Evolutionary conservation across 768 basidiomycete species (phyloP), one percentile per base, ranked within the genome.

Genomic region (Pulveroboletus frians): DNA sequence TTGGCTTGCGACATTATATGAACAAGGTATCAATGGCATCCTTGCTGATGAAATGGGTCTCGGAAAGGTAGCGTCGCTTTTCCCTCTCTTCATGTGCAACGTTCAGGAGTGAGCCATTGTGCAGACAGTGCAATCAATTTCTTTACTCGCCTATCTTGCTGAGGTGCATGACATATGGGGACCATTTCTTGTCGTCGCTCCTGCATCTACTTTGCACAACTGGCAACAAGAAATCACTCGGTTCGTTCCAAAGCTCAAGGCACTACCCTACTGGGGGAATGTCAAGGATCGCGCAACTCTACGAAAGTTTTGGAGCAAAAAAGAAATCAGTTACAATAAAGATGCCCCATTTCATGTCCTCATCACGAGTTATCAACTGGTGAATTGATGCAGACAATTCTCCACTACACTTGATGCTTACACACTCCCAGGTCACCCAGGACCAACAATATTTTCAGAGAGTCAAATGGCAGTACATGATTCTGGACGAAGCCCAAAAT

Each of bases 391-490:
- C 20, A 14, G 29, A 34, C 15, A 32, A 6, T 8, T 8, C 13
- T 46, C 4, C 13, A 17, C 36, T 4, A 6, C 17, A 35, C 32
- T 18, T 15, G 8, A 44, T 27, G 21, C 47, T 42, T 23, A 68
- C 45, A 20, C 30, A 17, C 29, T 44, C 39, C 14, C 59, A 92
- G 90, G 84, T 95, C 41, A 93, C 92, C 2, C 88, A 91, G 73
- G 96, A 98, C 64, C 93, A 96, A 62, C 91, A 97, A 59, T 96
- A 99, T 70, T 95, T 99, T 71, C 91, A 96, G 63, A 81, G 89
- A 34, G 86, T 97, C 54, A 95, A 92, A 62, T 99, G 96, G 96
- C 96, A 99, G 70, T 99, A 98, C 65, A 98, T 98, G 95, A 82
- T 99, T 51, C 76, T 99, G n/a, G 96, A 99, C 60, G 96, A 99